A percentile compares a stretch with the other conserved stretches of the same genome.
Evolutionary conservation across 2,329 filamentous ascomycete genomes (phyloP).

Genomic region (Sordariomycetes sp.): DNA sequence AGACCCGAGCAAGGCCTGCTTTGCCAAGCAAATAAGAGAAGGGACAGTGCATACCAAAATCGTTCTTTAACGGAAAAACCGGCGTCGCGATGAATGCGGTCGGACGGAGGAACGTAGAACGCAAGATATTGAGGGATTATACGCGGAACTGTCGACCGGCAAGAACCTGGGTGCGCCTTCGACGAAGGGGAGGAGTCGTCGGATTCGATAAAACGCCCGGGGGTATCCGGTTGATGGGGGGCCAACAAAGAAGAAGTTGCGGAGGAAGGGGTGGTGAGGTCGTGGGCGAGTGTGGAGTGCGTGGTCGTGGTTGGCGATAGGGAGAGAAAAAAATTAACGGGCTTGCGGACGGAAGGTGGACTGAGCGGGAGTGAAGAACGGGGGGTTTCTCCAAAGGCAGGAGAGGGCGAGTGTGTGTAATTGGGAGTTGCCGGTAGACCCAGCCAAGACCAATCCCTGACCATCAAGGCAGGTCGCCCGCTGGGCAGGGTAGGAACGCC

Average conservation of each 20-base stretch:
- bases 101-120: background rate
- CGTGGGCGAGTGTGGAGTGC: slow-evolving; percentile 3
- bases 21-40: background rate
- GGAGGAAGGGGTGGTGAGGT: slow-evolving; percentile 1
- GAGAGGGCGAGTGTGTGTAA: background rate
- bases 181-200: background rate
- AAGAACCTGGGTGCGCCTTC: background rate
- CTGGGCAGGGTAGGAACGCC: background rate
- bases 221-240: background rate
- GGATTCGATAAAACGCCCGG: background rate
- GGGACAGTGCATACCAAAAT: background rate
- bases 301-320: slow-evolving; percentile 2
- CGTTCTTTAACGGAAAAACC: background rate
- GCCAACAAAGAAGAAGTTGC: background rate
- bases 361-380: background rate
- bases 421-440: background rate
- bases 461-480: background rate
- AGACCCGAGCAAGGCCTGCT: background rate
- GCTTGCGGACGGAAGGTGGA: slow-evolving; percentile 1
- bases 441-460: slow-evolving; percentile 2
- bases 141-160: background rate
- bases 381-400: background rate
- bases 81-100: background rate
- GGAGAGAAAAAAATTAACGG: slow-evolving; percentile 4
- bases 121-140: background rate